These are phyloP conservation scores for Aspergillus pseudoviridinutans DNA, from an alignment of 2,329 filamentous ascomycete species.

Conservation along the genomic window DNA sequence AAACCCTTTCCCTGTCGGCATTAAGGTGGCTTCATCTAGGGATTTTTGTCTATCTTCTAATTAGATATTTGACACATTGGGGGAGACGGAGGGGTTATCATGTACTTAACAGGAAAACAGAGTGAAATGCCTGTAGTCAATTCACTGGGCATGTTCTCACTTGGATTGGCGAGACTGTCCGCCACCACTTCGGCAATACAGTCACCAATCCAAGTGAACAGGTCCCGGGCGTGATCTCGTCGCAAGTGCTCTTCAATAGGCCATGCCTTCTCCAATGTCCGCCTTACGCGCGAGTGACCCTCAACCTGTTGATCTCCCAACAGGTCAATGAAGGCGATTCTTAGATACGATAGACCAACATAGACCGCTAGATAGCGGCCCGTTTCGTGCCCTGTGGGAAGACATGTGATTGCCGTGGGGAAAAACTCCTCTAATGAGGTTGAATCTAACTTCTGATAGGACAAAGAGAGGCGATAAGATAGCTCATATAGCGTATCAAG, in stretches of 20 bases:
- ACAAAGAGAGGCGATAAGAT: constrained; percentile 33
- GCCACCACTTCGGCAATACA: constrained; percentile 69
- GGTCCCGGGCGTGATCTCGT: constrained; percentile 62
- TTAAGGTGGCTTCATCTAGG: constrained; percentile 48
- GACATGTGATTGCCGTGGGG: constrained; percentile 38
- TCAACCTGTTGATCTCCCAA: constrained; percentile 34
- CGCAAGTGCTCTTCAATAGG: constrained; percentile 70
- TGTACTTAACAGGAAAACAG: constrained; percentile 42
- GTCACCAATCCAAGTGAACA: constrained; percentile 72
- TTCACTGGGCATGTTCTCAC: constrained; percentile 27
- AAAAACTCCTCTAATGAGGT: constrained; percentile 40
- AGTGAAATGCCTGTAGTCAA: constrained; percentile 41
- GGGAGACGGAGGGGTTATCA: background rate
- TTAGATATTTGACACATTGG: constrained; percentile 3
- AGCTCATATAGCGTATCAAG: constrained; percentile 31
- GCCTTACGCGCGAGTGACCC: constrained; percentile 48
- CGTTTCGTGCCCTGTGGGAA: constrained; percentile 48
- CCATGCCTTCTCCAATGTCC: constrained; percentile 67
- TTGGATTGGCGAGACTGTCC: constrained; percentile 38
- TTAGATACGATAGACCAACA: constrained; percentile 49
- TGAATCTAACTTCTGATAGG: constrained; percentile 35
- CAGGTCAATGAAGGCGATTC: constrained; percentile 51
- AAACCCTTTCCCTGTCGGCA: constrained; percentile 53
- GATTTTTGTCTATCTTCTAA: constrained; percentile 38
- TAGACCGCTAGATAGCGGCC: constrained; percentile 52